Percentiles rank a stretch among this genome's conserved stretches.
These are phyloP conservation scores for Cystobasidium slooffiae DNA, from an alignment of 1,284 basidiomycete genomes.

Conservation along the genomic window DNA sequence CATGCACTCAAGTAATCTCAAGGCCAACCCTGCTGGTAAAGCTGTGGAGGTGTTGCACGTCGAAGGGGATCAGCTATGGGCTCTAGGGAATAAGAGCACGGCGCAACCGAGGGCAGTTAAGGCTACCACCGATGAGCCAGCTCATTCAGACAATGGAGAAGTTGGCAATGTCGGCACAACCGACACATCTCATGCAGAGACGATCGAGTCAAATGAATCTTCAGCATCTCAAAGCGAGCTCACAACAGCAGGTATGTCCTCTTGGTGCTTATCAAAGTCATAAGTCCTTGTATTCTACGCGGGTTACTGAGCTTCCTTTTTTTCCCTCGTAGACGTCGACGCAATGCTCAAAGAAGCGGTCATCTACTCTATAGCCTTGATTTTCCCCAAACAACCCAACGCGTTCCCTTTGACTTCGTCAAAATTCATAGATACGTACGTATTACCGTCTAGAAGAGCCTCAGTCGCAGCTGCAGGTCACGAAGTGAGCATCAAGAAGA, in stretches of 20 bases:
- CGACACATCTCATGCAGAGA: not conserved
- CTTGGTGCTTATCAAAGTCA: not conserved
- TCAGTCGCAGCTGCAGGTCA: slow-evolving; percentile 14
- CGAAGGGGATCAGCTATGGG: slow-evolving; percentile 37
- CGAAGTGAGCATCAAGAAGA: slow-evolving; percentile 32
- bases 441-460: slow-evolving; percentile 31
- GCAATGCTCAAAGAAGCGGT: slow-evolving; percentile 32
- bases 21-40: slow-evolving; percentile 15
- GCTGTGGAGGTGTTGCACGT: slow-evolving; percentile 37
- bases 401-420: slow-evolving; percentile 27
- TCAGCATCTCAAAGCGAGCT: not conserved
- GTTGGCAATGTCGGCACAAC: not conserved
- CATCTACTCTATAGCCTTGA: slow-evolving; percentile 25
- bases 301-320: too few relatives aligned
- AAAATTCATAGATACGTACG: slow-evolving; percentile 40
- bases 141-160: not conserved
- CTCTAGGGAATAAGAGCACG: slow-evolving; percentile 17
- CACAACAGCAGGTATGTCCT: not conserved
- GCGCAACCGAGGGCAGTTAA: slow-evolving; percentile 15
- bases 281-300: not conserved
- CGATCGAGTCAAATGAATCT: not conserved
- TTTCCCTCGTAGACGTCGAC: slow-evolving; percentile 20
- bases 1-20: slow-evolving; percentile 2
- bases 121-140: not conserved
- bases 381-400: slow-evolving; percentile 5